phyloP scores from a whole-genome alignment of 2,329 filamentous ascomycete genomes.

The Scedosporium apiospermum region DNA sequence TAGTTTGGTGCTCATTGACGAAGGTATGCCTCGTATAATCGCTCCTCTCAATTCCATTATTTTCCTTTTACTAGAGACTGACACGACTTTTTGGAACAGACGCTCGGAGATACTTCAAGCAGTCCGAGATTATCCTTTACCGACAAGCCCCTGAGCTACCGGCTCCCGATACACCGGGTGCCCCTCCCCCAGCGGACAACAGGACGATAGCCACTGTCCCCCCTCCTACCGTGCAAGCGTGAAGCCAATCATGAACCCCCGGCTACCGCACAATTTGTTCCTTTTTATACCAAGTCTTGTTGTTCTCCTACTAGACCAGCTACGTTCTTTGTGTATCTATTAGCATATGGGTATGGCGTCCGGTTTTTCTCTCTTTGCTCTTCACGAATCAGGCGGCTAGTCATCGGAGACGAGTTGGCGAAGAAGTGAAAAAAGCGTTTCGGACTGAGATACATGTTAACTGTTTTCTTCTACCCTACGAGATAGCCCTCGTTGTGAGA shows the following conservation, averaged over 20 bases:
- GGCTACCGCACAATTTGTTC: not conserved
- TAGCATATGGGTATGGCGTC: conserved; percentile 7
- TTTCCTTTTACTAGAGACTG: conserved; percentile 9
- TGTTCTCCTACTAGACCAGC: not conserved
- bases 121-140: conserved; percentile 96
- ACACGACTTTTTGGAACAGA: conserved; percentile 43
- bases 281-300: not conserved
- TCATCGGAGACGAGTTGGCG: not conserved
- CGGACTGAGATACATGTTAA: too few relatives aligned
- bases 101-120: conserved; percentile 95
- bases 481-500: not conserved
- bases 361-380: conserved; percentile 2
- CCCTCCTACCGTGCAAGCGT: conserved; percentile 10
- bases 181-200: conserved; percentile 32
- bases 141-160: conserved; percentile 60
- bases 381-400: not conserved
- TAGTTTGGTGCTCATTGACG: conserved; percentile 89
- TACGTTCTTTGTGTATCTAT: conserved; percentile 3
- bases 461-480: not conserved
- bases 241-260: conserved; percentile 5
- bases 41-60: conserved; percentile 6
- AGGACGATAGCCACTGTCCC: conserved; percentile 32
- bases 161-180: conserved; percentile 9
- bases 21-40: conserved; percentile 47
- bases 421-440: not conserved